Conservation (phyloP, 805 yeast species). For the Cyberlindnera galapagoensis region DNA sequence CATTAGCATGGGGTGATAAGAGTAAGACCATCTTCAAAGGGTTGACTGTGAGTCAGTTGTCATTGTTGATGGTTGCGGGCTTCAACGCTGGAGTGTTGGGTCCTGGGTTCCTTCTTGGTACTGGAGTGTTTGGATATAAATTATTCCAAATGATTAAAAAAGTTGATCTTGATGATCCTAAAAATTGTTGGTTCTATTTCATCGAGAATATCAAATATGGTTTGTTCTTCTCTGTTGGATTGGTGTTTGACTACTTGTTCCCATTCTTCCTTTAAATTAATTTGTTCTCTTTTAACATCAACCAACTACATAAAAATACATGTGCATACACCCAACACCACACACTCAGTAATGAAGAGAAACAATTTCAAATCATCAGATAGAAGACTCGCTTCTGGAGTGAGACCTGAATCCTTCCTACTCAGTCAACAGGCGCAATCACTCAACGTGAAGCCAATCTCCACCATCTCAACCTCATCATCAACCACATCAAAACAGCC, state of each 20-base stretch:
- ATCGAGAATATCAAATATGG: constrained; percentile 74
- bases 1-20: constrained; percentile 85
- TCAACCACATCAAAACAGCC: neutral
- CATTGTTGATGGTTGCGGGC: constrained; percentile 62
- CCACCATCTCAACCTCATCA: constrained; percentile 6
- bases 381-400: constrained; percentile 46
- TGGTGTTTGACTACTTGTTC: constrained; percentile 57
- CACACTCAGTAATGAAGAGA: constrained; percentile 1
- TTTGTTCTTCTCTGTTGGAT: constrained; percentile 56
- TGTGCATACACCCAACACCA: neutral
- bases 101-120: constrained; percentile 70
- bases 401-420: constrained; percentile 38
- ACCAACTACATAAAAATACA: too few relatives aligned
- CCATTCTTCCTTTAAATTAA: constrained; percentile 11
- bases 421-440: constrained; percentile 18
- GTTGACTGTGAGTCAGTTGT: constrained; percentile 62
- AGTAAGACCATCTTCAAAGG: constrained; percentile 65
- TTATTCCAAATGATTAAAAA: constrained; percentile 58
- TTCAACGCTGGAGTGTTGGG: constrained; percentile 59
- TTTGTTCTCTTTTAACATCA: too few relatives aligned
- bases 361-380: constrained; percentile 37
- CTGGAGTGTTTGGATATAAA: constrained; percentile 62
- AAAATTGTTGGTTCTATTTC: constrained; percentile 78
- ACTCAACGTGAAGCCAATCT: constrained; percentile 11
- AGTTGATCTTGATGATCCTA: constrained; percentile 77